Conservation (phyloP, 164 flowering plant genomes). For the Nelumbo lutea region DNA sequence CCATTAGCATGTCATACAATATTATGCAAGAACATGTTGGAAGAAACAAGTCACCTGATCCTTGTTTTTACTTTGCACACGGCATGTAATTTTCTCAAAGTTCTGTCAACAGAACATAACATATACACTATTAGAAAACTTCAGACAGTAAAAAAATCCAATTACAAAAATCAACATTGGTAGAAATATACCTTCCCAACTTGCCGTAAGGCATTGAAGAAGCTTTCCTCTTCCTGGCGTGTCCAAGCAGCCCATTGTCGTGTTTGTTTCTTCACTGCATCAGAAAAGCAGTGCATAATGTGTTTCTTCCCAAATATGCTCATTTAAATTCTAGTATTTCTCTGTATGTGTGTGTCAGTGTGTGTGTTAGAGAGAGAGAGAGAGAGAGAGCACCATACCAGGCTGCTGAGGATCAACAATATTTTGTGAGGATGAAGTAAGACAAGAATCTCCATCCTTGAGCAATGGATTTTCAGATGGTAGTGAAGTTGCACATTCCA, state of each 20-base stretch:
- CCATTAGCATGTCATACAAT: not conserved
- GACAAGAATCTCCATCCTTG: constrained; percentile 19
- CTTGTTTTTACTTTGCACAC: constrained; percentile 96
- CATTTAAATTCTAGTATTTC: too few relatives aligned
- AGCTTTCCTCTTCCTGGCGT: constrained; percentile 92
- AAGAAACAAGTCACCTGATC: constrained; percentile 62
- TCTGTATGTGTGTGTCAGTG: not conserved
- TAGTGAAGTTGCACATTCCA: constrained; percentile 11
- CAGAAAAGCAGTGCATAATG: not conserved
- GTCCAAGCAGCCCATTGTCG: constrained; percentile 99
- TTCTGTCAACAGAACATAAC: constrained; percentile 49
- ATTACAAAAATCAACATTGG: constrained; percentile 6
- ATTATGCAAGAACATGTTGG: not conserved
- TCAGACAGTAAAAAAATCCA: not conserved
- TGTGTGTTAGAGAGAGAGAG: not conserved
- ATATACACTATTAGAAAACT: constrained; percentile 12
- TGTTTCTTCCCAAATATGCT: not conserved
- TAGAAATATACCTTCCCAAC: constrained; percentile 84
- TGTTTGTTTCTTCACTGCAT: constrained; percentile 71
- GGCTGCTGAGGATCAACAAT: constrained; percentile 18
- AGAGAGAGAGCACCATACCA: constrained; percentile 14
- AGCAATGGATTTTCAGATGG: constrained; percentile 9
- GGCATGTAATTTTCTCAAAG: constrained; percentile 94
- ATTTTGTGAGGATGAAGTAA: constrained; percentile 12
- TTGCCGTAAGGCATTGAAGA: constrained; percentile 93